phyloP scores from a whole-genome alignment of 2,329 filamentous ascomycete genomes.

The Epichloe gansuensis region DNA sequence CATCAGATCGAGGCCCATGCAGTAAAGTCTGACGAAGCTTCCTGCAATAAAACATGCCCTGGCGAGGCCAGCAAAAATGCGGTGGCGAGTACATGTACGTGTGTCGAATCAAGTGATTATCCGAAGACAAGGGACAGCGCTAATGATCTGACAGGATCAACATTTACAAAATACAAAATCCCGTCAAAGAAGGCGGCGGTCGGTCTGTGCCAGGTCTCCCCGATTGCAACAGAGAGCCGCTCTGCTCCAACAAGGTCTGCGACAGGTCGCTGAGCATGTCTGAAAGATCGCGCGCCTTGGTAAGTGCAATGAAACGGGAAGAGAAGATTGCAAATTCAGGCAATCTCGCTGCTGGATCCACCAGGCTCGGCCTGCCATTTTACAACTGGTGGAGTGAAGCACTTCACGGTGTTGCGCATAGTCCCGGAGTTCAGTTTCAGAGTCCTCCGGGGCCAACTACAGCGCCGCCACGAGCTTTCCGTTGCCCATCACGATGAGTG shows the following conservation, averaged over 20 bases:
- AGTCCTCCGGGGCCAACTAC: slow-evolving; percentile 24
- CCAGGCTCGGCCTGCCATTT: slow-evolving; percentile 41
- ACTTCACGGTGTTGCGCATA: slow-evolving; percentile 46
- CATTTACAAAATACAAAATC: background rate
- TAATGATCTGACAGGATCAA: background rate
- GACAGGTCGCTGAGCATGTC: slow-evolving; percentile 22
- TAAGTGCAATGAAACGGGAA: slow-evolving; percentile 8
- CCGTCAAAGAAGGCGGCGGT: background rate
- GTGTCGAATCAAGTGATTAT: background rate
- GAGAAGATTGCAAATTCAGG: slow-evolving; percentile 1
- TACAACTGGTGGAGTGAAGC: slow-evolving; percentile 54
- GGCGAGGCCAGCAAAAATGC: background rate
- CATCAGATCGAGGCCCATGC: background rate
- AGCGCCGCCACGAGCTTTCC: slow-evolving; percentile 54
- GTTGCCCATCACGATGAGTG: slow-evolving; percentile 48
- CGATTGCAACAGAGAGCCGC: slow-evolving; percentile 14
- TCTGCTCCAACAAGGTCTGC: slow-evolving; percentile 30
- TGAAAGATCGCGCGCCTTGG: slow-evolving; percentile 19
- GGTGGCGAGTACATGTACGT: background rate
- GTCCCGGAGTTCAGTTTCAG: slow-evolving; percentile 8
- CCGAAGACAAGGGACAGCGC: too few relatives aligned
- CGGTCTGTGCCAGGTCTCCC: slow-evolving; percentile 2
- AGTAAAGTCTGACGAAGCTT: background rate
- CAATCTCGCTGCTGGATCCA: background rate
- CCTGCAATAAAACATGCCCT: background rate